Evolutionary conservation across 1,284 basidiomycete species (phyloP).

Genomic region (Thelephora terrestris): DNA sequence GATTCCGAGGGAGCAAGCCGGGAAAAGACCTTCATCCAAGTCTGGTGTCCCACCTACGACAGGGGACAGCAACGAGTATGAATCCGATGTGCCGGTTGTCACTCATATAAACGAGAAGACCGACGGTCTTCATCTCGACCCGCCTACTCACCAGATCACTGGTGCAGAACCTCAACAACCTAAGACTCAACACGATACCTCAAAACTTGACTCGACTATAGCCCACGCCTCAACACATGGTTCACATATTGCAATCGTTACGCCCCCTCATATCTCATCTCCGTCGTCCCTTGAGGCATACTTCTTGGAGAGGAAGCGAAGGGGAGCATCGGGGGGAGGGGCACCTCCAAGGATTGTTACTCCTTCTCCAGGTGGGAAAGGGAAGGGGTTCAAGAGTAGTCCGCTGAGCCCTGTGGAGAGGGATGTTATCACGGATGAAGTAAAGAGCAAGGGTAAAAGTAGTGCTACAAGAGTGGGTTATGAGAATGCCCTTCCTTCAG

Average conservation of each 20-base stretch:
- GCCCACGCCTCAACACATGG: slow-evolving; percentile 5
- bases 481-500: too few relatives aligned
- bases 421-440: slow-evolving; percentile 31
- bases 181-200: too few relatives aligned
- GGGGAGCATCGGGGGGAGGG: slow-evolving; percentile 19
- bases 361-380: slow-evolving; percentile 26
- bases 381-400: slow-evolving; percentile 61
- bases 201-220: too few relatives aligned
- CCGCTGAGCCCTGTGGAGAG: slow-evolving; percentile 36
- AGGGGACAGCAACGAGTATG: slow-evolving; percentile 5
- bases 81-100: background rate
- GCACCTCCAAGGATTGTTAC: background rate
- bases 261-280: slow-evolving; percentile 31
- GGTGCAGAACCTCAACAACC: too few relatives aligned
- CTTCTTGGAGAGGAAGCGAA: slow-evolving; percentile 45
- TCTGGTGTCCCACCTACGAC: slow-evolving; percentile 6
- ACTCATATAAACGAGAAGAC: slow-evolving; percentile 9
- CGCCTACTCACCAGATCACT: too few relatives aligned
- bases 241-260: slow-evolving; percentile 9
- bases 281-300: slow-evolving; percentile 52
- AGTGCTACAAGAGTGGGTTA: too few relatives aligned
- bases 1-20: slow-evolving; percentile 25
- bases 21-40: slow-evolving; percentile 10
- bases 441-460: slow-evolving; percentile 15
- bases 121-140: background rate